phyloP scores from a whole-genome alignment of 2,329 filamentous ascomycete genomes.

The Fusarium avenaceum region DNA sequence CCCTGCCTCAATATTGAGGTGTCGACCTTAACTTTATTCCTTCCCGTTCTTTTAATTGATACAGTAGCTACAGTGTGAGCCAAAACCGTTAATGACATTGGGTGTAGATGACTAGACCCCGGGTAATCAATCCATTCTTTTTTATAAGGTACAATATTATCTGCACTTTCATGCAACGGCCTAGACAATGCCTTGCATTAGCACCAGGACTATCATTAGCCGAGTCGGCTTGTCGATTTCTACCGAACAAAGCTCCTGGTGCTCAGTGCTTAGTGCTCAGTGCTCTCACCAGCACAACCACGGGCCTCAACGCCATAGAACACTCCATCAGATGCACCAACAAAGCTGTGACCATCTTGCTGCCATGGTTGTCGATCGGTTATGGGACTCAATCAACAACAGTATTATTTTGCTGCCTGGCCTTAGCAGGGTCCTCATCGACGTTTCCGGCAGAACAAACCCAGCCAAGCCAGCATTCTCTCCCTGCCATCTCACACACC shows the following conservation, averaged over 20 bases:
- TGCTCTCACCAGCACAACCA: slow-evolving; percentile 21
- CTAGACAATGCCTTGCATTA: slow-evolving; percentile 37
- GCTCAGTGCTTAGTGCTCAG: background rate
- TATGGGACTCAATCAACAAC: slow-evolving; percentile 5
- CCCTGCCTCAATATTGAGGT: slow-evolving; percentile 3
- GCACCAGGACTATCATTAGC: slow-evolving; percentile 11
- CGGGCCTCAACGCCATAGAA: slow-evolving; percentile 32
- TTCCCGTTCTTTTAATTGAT: background rate
- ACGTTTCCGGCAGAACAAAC: slow-evolving; percentile 11
- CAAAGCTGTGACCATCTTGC: background rate
- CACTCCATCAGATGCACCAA: slow-evolving; percentile 23
- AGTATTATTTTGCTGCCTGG: slow-evolving; percentile 37
- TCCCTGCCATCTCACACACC: slow-evolving; percentile 29
- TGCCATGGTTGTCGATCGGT: slow-evolving; percentile 20
- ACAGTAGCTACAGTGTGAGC: background rate
- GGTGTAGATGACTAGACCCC: too few species aligned
- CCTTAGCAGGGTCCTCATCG: background rate
- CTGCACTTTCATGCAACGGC: slow-evolving; percentile 32
- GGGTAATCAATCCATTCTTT: background rate
- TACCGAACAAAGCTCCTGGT: slow-evolving; percentile 16
- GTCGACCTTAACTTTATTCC: background rate
- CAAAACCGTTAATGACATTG: background rate
- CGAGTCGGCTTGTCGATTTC: slow-evolving; percentile 15
- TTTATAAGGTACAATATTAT: slow-evolving; percentile 2
- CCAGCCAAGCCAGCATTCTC: slow-evolving; percentile 29